Conservation (phyloP, 176 grass and related monocot genomes). For the Carex littledalei region DNA sequence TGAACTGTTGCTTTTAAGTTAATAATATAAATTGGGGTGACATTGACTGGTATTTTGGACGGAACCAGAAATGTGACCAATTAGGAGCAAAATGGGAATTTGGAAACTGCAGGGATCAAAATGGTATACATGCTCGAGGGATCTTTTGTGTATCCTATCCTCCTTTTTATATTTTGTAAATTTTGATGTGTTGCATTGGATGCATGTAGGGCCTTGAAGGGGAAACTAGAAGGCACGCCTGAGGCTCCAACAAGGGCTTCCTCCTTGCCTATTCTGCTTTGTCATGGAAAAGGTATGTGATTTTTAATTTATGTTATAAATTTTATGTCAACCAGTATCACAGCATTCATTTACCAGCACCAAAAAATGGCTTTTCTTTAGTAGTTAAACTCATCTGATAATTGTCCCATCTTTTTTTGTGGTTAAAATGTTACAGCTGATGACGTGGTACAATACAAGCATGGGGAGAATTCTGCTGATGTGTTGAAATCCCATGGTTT, state of each 20-base stretch:
- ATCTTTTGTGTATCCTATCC: not conserved
- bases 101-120: not conserved
- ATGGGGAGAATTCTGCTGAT: constrained; percentile 76
- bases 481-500: constrained; percentile 71
- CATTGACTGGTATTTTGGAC: not conserved
- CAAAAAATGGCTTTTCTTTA: not conserved
- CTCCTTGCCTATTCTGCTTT: constrained; percentile 83
- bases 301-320: not conserved
- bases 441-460: constrained; percentile 76
- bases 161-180: not conserved
- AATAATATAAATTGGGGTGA: not conserved
- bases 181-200: not conserved
- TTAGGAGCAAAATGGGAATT: not conserved
- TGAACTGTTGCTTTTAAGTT: not conserved
- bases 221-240: constrained; percentile 73
- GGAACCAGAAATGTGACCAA: not conserved
- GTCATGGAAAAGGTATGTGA: constrained; percentile 84
- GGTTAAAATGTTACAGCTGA: constrained; percentile 49
- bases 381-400: not conserved
- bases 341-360: not conserved
- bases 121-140: not conserved
- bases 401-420: not conserved
- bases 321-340: not conserved
- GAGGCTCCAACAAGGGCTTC: constrained; percentile 74
- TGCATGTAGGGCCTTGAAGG: constrained; percentile 66